Evolutionary conservation across 805 yeast species (phyloP).

Genomic region (Candida koratica): DNA sequence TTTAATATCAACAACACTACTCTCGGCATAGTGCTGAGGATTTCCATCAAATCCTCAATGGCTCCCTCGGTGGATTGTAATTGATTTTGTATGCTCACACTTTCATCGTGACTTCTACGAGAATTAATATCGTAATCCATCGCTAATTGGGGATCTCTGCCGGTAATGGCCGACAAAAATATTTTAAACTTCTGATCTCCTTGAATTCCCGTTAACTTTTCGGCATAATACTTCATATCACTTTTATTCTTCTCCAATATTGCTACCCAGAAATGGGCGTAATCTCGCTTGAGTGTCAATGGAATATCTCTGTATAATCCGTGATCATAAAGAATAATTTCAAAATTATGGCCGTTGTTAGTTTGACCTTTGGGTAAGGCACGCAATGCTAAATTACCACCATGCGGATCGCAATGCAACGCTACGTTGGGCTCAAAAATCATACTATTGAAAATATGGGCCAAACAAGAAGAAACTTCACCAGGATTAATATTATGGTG

Average conservation of each 20-base stretch:
- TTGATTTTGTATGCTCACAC: conserved; percentile 60
- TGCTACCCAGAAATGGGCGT: conserved; percentile 91
- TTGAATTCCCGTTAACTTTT: conserved; percentile 69
- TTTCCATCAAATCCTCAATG: conserved; percentile 70
- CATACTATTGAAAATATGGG: conserved; percentile 92
- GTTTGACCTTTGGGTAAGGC: conserved; percentile 18
- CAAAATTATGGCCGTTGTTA: conserved; percentile 66
- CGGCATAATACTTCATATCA: conserved; percentile 70
- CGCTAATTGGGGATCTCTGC: conserved; percentile 80
- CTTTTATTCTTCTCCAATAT: conserved; percentile 65
- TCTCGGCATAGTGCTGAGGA: conserved; percentile 76
- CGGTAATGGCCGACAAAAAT: conserved; percentile 92
- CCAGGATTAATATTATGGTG: conserved; percentile 62
- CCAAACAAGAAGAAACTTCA: conserved; percentile 77
- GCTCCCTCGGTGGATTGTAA: conserved; percentile 57
- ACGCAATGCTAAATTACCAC: conserved; percentile 89
- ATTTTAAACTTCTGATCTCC: conserved; percentile 73
- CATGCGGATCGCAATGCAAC: conserved; percentile 97
- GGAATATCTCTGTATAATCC: conserved; percentile 89
- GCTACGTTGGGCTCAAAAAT: conserved; percentile 89
- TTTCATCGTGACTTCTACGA: conserved; percentile 58
- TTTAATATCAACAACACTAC: conserved; percentile 82
- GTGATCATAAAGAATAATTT: conserved; percentile 88
- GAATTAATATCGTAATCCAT: conserved; percentile 55
- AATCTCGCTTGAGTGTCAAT: conserved; percentile 67